Percentiles rank a stretch among this genome's conserved stretches.
phyloP scores from a whole-genome alignment of 768 basidiomycete species.

The Hortiboletus campestris region DNA sequence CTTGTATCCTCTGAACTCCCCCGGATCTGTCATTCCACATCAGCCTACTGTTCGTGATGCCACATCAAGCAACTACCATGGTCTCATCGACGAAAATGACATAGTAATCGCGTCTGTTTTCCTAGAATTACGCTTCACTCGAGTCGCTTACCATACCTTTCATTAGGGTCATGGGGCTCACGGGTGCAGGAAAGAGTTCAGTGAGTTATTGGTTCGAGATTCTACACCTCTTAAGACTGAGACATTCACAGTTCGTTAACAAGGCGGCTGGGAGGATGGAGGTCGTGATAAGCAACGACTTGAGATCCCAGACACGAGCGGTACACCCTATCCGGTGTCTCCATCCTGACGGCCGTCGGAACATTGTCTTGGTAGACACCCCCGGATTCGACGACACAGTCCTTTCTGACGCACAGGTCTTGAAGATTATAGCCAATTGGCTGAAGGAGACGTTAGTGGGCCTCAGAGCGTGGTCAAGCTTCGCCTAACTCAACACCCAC shows the following conservation, averaged over 20 bases:
- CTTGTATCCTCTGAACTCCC: neutral
- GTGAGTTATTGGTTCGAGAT: constrained; percentile 2
- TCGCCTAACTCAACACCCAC: neutral
- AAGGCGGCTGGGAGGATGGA: neutral
- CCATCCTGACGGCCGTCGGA: constrained; percentile 15
- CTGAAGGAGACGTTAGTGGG: constrained; percentile 15
- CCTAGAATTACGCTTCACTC: neutral
- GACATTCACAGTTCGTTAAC: constrained; percentile 15
- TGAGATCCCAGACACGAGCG: constrained; percentile 8
- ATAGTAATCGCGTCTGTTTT: constrained; percentile 20
- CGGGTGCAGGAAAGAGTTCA: constrained; percentile 18
- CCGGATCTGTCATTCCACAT: neutral
- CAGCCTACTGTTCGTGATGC: neutral
- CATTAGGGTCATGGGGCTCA: constrained; percentile 17
- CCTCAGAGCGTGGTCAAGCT: neutral
- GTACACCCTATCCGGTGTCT: constrained; percentile 8
- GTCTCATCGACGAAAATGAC: neutral
- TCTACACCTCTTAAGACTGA: neutral
- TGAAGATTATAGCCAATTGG: constrained; percentile 15
- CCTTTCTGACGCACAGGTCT: constrained; percentile 7
- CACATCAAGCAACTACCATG: neutral
- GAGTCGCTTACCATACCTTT: neutral
- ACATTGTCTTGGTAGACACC: constrained; percentile 17
- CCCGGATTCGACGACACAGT: constrained; percentile 18
- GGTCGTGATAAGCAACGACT: neutral